Conservation (phyloP, 345 rosid species). For the Eucalyptus erythrocorys region DNA sequence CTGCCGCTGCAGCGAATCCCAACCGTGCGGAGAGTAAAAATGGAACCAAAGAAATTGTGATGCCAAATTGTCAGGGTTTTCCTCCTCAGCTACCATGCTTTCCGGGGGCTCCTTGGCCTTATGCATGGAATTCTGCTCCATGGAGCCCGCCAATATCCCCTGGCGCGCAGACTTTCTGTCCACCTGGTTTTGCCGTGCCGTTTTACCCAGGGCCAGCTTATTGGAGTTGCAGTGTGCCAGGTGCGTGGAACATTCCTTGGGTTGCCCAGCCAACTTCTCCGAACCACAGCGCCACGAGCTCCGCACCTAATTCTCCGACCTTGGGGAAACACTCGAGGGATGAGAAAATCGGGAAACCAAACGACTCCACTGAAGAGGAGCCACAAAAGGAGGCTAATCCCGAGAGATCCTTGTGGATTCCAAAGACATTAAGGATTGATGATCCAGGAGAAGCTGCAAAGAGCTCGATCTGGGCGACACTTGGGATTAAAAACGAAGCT, state of each 20-base stretch:
- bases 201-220: slow-evolving; percentile 52
- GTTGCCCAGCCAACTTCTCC: slow-evolving; percentile 61
- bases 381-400: slow-evolving; percentile 3
- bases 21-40: slow-evolving; percentile 14
- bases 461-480: slow-evolving; percentile 85
- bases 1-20: slow-evolving; percentile 7
- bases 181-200: slow-evolving; percentile 47
- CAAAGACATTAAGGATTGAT: slow-evolving; percentile 77
- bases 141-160: slow-evolving; percentile 26
- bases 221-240: slow-evolving; percentile 64
- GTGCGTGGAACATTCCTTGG: slow-evolving; percentile 62
- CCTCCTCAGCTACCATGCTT: slow-evolving; percentile 35
- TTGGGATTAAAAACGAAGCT: slow-evolving; percentile 71
- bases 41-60: slow-evolving; percentile 2
- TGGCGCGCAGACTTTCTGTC: slow-evolving; percentile 25
- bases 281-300: slow-evolving; percentile 15
- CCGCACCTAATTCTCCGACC: slow-evolving; percentile 69
- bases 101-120: slow-evolving; percentile 50
- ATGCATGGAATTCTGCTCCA: slow-evolving; percentile 44
- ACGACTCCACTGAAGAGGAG: slow-evolving; percentile 11
- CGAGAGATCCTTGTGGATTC: slow-evolving; percentile 66
- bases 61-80: slow-evolving; percentile 17
- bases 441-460: slow-evolving; percentile 85
- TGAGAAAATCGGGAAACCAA: slow-evolving; percentile 18
- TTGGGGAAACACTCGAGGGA: slow-evolving; percentile 90